A percentile compares a stretch with the other conserved stretches of the same genome.
Evolutionary conservation across 768 basidiomycete genomes (phyloP).

Genomic region (Solioccasus polychromus): DNA sequence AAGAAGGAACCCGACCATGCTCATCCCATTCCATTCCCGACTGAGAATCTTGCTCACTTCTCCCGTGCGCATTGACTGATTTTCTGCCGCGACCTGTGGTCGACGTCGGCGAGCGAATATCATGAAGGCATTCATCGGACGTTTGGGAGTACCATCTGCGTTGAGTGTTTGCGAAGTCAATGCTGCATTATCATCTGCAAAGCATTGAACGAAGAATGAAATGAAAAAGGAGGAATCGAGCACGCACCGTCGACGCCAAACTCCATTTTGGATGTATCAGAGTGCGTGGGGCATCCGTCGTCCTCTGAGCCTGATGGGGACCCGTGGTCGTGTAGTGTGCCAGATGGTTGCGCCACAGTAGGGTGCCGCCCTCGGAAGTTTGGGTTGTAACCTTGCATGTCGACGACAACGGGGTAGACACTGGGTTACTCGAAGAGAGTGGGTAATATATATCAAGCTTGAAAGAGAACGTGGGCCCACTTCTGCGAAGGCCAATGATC

Average conservation of each 20-base stretch:
- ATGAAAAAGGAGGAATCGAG: constrained; percentile 5
- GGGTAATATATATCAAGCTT: constrained; percentile 6
- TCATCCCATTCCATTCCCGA: constrained; percentile 84
- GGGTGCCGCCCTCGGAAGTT: constrained; percentile 22
- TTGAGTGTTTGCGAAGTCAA: constrained; percentile 80
- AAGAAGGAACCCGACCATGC: constrained; percentile 46
- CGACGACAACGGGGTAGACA: constrained; percentile 6
- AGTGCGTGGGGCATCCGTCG: constrained; percentile 34
- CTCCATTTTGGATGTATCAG: constrained; percentile 41
- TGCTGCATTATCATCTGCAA: constrained; percentile 41
- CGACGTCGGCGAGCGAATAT: constrained; percentile 82
- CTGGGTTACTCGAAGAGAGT: constrained; percentile 2
- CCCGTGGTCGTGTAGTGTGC: constrained; percentile 40
- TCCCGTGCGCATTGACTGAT: constrained; percentile 86
- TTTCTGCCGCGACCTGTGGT: constrained; percentile 82
- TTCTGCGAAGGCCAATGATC: constrained; percentile 28
- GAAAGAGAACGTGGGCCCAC: constrained; percentile 5
- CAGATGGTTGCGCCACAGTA: constrained; percentile 26
- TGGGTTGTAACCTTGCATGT: constrained; percentile 30
- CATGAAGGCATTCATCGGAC: constrained; percentile 95
- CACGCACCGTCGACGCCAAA: constrained; percentile 45
- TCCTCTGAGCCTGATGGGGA: constrained; percentile 61
- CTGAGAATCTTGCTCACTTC: constrained; percentile 87
- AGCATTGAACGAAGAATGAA: constrained; percentile 11
- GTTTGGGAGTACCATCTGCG: constrained; percentile 83